Evolutionary conservation across 2,329 filamentous ascomycete species (phyloP), one percentile per base, ranked within the genome.

Genomic region (Aspergillus persii): DNA sequence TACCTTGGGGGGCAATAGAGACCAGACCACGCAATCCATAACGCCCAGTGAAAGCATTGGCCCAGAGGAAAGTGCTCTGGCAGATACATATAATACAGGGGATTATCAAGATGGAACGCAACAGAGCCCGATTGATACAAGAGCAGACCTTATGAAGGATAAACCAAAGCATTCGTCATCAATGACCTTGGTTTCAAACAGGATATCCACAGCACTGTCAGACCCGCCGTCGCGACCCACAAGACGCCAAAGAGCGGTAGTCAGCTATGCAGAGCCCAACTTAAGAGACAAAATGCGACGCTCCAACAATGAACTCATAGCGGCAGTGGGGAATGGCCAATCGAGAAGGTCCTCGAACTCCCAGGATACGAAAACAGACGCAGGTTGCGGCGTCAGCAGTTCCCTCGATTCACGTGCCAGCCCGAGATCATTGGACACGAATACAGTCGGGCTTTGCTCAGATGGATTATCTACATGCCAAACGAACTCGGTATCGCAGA

Each of bases 241-340:
- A 66, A 81, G 91, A 64, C 84, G 91, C 63, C 85, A 86, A 51
- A 82, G 89, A 67, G 78, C 85, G 9, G 82, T 86, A 53, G 84
- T 95, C 61, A 94, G 89, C 77, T 95, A 95, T 72, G 89, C 90
- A 9, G 90, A 94, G 72, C 91, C 91, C 1, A 94, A 90, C 68
- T 79, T 95, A 47, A 84, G 89, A 62, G 89, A 88, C 70, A 95
- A 95, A 77, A 93, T 95, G 90, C 84, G 91, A 59, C 84, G 91
- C 60, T 90, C 91, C 26, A 90, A 88, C 1, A 91, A 91, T 70
- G 86, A 91, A 63, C 76, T 93, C 8, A 84, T 89, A 39, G 89
- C 92, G 72, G 90, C 90, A 1, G 90, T 94, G 12, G 76, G 83
- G 9, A 86, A 84, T n/a, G 84, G 70, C 55, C 66, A 69, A 53